Percentiles rank a stretch among this genome's conserved stretches.
Conservation (phyloP, 257 asterid genomes). For the Misopates orontium region DNA sequence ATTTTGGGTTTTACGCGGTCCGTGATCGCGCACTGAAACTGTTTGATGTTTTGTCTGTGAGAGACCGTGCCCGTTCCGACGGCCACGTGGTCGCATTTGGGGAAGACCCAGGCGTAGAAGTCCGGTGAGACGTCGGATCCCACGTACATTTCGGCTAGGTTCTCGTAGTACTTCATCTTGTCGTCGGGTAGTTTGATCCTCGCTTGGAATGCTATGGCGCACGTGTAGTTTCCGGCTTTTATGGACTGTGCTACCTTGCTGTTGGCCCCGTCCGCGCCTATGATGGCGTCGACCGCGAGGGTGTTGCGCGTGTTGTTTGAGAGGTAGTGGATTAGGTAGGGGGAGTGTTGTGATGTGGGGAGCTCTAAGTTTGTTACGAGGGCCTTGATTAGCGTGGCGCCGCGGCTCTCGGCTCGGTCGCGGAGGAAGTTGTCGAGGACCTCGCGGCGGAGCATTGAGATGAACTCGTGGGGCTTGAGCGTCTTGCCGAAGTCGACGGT, state of each 20-base stretch:
- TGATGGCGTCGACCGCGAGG: slow-evolving; percentile 62
- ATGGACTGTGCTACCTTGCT: slow-evolving; percentile 79
- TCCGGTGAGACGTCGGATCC: slow-evolving; percentile 84
- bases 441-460: slow-evolving; percentile 88
- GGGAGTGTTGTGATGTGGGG: slow-evolving; percentile 44
- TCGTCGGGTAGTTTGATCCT: slow-evolving; percentile 67
- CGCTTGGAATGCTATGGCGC: slow-evolving; percentile 81
- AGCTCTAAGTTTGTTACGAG: slow-evolving; percentile 59
- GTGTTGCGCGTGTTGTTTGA: slow-evolving; percentile 34
- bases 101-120: slow-evolving; percentile 91
- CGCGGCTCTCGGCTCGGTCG: slow-evolving; percentile 51
- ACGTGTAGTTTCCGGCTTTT: slow-evolving; percentile 64
- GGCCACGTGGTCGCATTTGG: slow-evolving; percentile 87
- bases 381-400: slow-evolving; percentile 63
- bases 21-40: slow-evolving; percentile 49
- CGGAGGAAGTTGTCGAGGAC: slow-evolving; percentile 81
- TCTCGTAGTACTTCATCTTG: slow-evolving; percentile 69
- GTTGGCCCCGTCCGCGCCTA: slow-evolving; percentile 92
- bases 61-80: slow-evolving; percentile 73
- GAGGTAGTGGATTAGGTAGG: slow-evolving; percentile 56
- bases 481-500: slow-evolving; percentile 75
- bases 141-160: slow-evolving; percentile 77
- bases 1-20: slow-evolving; percentile 47
- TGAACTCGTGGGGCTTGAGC: slow-evolving; percentile 62
- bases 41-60: slow-evolving; percentile 50